Base-by-base conservation (phyloP, 148 eudicot species). In the Camellia granthamiana region DNA sequence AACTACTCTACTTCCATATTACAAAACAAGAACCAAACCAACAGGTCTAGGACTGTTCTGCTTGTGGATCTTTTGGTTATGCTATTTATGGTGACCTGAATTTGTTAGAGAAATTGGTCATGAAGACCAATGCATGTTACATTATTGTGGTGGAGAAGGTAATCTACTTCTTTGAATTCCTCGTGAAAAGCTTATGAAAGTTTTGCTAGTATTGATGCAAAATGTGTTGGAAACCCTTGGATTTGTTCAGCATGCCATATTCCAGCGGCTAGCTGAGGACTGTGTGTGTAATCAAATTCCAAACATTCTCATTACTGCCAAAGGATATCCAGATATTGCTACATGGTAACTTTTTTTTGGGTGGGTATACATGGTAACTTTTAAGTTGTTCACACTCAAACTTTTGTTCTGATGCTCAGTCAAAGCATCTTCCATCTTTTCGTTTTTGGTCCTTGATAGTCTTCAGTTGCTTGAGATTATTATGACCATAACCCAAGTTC, bases 71-170 rank as follows among this genome's bases (percentile, higher is more conserved):
- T 72, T 94, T 98, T 67, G 99, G 97, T 46, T 89, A 97, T 86
- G 91, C 91, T 65, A 94, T 94, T 81, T 86, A 95, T 47, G 98
- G 99, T 41, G 98, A 97, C 84, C 85, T 94, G 69, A 83, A 84
- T 85, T 80, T 94, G 85, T 80, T 97, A 60, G 90, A 94, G 74
- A 90, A 77, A 21, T 75, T 94, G 79, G 76, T 75, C 38, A 85
- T 97, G 91, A 88, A 88, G 84, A 90, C 97, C 52, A 97, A 94
- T 87, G 99, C 99, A 56, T 87, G 96, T 67, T 97, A 97, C 78
- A 94, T 97, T 60, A 89, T 97, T 44, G 90, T 97, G 78, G 90
- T 97, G 66, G 98, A 97, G 83, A 97, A 97, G 99, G 99, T 97
- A 82, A 21, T 69, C 42, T 43, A n/a, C 62, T 51, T 10, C 47